Evolutionary conservation across 768 basidiomycete genomes (phyloP), one percentile per base, ranked within the genome.

Genomic region (Phlegmacium glaucopus): DNA sequence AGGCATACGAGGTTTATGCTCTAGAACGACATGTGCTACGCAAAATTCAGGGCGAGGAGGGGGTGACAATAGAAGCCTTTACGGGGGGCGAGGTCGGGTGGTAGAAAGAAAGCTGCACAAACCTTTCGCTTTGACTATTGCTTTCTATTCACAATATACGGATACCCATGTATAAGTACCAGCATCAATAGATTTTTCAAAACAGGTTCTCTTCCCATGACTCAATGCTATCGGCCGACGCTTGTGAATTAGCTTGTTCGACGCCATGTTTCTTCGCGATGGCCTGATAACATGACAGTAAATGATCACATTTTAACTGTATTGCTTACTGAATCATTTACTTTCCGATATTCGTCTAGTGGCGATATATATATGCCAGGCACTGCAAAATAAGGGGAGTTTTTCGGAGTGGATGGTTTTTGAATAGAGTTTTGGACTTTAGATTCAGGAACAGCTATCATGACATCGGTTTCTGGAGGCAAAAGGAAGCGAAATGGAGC

Each of bases 1-100:
- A 67, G 4, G 83, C 87, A 2, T 96, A 93, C 62, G 87, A 93
- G 55, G 67, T 77, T 9, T 96, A 94, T 62, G 67, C 74, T 11
- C 72, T 96, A 4, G 87, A 92, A 61, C 79, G 94, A 10, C 80
- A 90, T 60, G 72, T 81, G 8, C 64, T 97, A 30, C 66, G 74
- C 42, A 98, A 95, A 66, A 61, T 62, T 4, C 65, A 65, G 37
- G 93, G 92, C 1, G 72, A 80, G 50, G 67, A 60, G 6, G 67
- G 72, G 4, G 67, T 95, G 7, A 64, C 66, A 1, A 69, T 95
- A 9, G 73, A 80, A 47, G 72, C 75, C 0, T 95, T 82, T 61
- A 65, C 64, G 4, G 76, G 79, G 6, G 78, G 76, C 4, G 84
- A 88, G 18, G 82, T 87, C 10, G 86, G 83, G 1, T 90, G 85